These are phyloP conservation scores for Hypoxylon sp. DNA, from an alignment of 2,329 filamentous ascomycete species.

Conservation along the genomic window DNA sequence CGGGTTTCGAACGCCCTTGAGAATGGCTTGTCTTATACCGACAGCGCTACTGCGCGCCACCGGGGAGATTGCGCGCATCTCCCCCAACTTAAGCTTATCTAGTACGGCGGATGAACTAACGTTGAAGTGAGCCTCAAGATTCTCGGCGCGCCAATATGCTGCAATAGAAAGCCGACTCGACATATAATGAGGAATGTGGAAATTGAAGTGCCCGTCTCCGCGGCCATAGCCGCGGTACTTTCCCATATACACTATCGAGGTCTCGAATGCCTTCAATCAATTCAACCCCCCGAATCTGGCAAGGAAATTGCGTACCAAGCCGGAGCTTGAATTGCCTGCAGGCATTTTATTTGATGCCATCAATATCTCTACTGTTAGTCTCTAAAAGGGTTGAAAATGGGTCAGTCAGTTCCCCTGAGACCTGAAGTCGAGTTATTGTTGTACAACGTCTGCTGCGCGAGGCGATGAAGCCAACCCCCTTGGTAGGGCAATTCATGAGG, in stretches of 20 bases:
- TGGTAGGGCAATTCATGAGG: slow-evolving; percentile 15
- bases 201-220: slow-evolving; percentile 24
- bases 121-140: slow-evolving; percentile 31
- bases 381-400: not conserved
- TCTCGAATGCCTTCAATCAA: slow-evolving; percentile 16
- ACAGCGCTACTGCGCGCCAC: slow-evolving; percentile 39
- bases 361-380: slow-evolving; percentile 7
- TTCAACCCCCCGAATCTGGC: not conserved
- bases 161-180: slow-evolving; percentile 14
- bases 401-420: slow-evolving; percentile 21
- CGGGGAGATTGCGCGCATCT: slow-evolving; percentile 11
- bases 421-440: slow-evolving; percentile 12
- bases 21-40: slow-evolving; percentile 42
- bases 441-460: slow-evolving; percentile 18
- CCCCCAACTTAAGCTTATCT: slow-evolving; percentile 5
- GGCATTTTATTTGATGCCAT: slow-evolving; percentile 12
- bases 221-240: slow-evolving; percentile 15
- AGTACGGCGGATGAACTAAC: slow-evolving; percentile 11
- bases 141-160: slow-evolving; percentile 11
- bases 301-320: not conserved
- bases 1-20: slow-evolving; percentile 28
- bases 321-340: slow-evolving; percentile 5
- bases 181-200: slow-evolving; percentile 29
- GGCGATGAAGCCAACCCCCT: slow-evolving; percentile 10
- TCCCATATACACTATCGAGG: slow-evolving; percentile 15